Conservation (phyloP, 306 rosid species). For the Myrica gale region DNA sequence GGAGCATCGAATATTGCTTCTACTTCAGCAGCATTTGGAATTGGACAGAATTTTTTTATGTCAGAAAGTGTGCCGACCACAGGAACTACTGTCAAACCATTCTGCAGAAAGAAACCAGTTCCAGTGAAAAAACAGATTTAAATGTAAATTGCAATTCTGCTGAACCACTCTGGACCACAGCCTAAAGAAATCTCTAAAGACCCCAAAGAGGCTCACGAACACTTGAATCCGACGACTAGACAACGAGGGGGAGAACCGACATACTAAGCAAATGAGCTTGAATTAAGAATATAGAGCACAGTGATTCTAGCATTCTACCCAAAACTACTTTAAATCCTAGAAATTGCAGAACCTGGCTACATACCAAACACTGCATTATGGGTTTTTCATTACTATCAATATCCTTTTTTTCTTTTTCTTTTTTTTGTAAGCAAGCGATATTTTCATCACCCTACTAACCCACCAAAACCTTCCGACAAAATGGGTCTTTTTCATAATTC, state of each 20-base stretch:
- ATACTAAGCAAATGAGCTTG: background rate
- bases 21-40: slow-evolving; percentile 67
- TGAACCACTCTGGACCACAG: background rate
- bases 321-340: too few species aligned
- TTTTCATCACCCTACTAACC: too few species aligned
- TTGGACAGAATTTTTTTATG: slow-evolving; percentile 64
- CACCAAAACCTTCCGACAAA: too few species aligned
- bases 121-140: background rate
- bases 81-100: slow-evolving; percentile 62
- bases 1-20: slow-evolving; percentile 81
- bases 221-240: background rate
- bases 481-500: background rate
- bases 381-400: too few species aligned
- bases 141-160: background rate
- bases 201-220: background rate
- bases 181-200: background rate
- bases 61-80: slow-evolving; percentile 66
- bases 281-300: background rate
- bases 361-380: too few species aligned
- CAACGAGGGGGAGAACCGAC: background rate
- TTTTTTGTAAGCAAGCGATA: too few species aligned
- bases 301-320: too few species aligned
- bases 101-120: slow-evolving; percentile 38
- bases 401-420: too few species aligned
- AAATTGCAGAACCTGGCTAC: too few species aligned